phyloP scores from a whole-genome alignment of 140 eudicot genomes.

The Stevia rebaudiana region DNA sequence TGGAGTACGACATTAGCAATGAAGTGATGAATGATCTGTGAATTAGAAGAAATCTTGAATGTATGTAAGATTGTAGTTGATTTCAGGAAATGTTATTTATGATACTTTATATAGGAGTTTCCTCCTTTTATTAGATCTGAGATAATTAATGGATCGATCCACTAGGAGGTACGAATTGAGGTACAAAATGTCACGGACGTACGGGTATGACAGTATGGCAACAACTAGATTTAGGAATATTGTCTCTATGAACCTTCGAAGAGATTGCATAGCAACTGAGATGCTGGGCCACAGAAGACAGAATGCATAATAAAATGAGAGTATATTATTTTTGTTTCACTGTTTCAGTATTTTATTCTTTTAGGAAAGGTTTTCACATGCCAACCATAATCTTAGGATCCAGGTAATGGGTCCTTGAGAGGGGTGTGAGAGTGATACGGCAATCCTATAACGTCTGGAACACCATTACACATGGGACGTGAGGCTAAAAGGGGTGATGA shows the following conservation, averaged over 20 bases:
- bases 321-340: no score
- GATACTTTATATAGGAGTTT: conserved; percentile 19
- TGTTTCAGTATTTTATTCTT: no score
- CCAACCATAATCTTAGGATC: no score
- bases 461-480: no score
- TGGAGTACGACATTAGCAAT: conserved; percentile 33
- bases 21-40: background rate
- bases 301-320: no score
- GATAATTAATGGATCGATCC: conserved; percentile 31
- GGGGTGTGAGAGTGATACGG: no score
- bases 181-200: conserved; percentile 41
- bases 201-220: conserved; percentile 40
- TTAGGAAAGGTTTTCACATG: no score
- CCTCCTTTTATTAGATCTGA: conserved; percentile 31
- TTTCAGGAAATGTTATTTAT: background rate
- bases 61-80: background rate
- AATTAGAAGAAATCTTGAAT: background rate
- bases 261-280: conserved; percentile 19
- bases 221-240: conserved; percentile 35
- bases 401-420: no score
- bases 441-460: no score
- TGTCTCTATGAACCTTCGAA: conserved; percentile 38
- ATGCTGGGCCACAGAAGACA: no score
- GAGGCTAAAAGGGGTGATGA: no score
- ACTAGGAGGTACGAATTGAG: conserved; percentile 31